These are phyloP conservation scores for Babesia sp. DNA, from an alignment of 169 alveolate genomes.

Conservation along the genomic window DNA sequence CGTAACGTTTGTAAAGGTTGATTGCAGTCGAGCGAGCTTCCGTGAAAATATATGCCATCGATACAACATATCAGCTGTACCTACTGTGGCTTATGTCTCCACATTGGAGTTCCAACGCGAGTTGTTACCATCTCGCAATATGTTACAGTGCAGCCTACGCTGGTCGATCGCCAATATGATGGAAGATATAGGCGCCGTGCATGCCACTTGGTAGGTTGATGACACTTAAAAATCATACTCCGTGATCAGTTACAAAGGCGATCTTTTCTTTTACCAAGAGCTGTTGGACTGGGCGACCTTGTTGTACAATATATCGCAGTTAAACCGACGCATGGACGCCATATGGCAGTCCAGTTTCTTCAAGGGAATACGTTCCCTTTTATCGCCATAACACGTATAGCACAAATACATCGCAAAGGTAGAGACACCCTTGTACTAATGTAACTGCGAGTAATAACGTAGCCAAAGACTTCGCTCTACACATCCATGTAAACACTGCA, in stretches of 20 bases:
- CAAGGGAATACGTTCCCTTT: not conserved
- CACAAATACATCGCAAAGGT: not conserved
- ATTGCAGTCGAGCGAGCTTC: slow-evolving; percentile 32
- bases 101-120: slow-evolving; percentile 21
- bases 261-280: slow-evolving; percentile 42
- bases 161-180: not conserved
- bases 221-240: too few species aligned
- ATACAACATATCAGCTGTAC: slow-evolving; percentile 42
- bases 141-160: slow-evolving; percentile 4
- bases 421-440: slow-evolving; percentile 1
- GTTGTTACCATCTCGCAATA: slow-evolving; percentile 9
- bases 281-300: slow-evolving; percentile 49
- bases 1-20: slow-evolving; percentile 38
- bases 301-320: slow-evolving; percentile 30
- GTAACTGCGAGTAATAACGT: not conserved
- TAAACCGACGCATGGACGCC: slow-evolving; percentile 23
- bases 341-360: not conserved
- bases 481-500: slow-evolving; percentile 39
- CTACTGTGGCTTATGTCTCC: slow-evolving; percentile 51
- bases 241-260: slow-evolving; percentile 55
- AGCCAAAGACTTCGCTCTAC: slow-evolving; percentile 18
- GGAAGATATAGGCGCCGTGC: slow-evolving; percentile 21
- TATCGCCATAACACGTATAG: slow-evolving; percentile 21
- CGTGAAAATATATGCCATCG: slow-evolving; percentile 38
- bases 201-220: slow-evolving; percentile 43